Base-by-base conservation (phyloP, 2,329 filamentous ascomycete species). In the Penicillium nordicum region DNA sequence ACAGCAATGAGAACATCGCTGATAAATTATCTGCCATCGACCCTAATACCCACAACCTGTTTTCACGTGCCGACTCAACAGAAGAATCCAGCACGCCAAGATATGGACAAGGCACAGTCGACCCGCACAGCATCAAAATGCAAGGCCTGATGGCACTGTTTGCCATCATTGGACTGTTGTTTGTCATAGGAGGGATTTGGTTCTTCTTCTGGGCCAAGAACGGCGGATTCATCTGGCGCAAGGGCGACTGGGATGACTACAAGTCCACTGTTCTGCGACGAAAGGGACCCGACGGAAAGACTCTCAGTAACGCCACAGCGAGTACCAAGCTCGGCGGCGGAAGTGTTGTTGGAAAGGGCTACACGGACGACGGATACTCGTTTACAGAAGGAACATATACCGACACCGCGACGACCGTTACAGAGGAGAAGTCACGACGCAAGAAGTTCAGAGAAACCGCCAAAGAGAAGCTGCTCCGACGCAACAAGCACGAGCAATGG, bases 151-250 rank as follows among this genome's bases (percentile, higher is more conserved):
- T 97, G 70, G 87, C 88, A 0, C 79, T 97, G 1, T 96, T 97
- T 71, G 93, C 89, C 11, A 73, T 97, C 18, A 85, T 97, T 50
- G 91, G 90, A 34, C 86, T 86, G 0, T 84, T 78, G 32, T 88
- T 97, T 70, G 88, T 94, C 25, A 57, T 89, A 4, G 83, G 80
- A 0, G 84, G 82, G 25, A 91, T 97, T 69, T 99, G 94, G 92
- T 97, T 99, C 82, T 97, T 99, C 83, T 96, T 96, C 82, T 95
- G 90, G 89, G 93, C 93, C 55, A 93, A 89, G 77, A 96, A 97
- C 67, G 94, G 94, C 59, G 94, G 94, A 14, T 97, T 97, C 78
- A 79, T 89, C 61, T 97, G 92, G 81, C 83, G 83, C 45, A 79
- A 95, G 61, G 81, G 85, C 36, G 94, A 99, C 75, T 99, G 94